These are phyloP conservation scores for Penicillium sp. DNA, from an alignment of 2,329 filamentous ascomycete genomes.

Conservation along the genomic window DNA sequence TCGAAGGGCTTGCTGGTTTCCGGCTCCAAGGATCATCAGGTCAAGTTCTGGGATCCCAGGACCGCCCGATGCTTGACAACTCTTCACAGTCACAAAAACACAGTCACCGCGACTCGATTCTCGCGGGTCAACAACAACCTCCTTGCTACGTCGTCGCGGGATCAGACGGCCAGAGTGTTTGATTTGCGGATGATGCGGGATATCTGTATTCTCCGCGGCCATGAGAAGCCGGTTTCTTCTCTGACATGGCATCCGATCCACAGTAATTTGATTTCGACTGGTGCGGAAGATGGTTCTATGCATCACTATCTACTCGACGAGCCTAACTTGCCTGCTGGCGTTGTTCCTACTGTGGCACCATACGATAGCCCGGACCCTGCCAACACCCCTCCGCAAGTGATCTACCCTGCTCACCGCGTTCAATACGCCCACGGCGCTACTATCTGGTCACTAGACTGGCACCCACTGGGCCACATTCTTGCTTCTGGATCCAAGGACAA, in stretches of 20 bases:
- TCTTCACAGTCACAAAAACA: conserved; percentile 95
- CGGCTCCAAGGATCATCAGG: conserved; percentile 93
- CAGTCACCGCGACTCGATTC: conserved; percentile 88
- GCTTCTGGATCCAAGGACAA: conserved; percentile 95
- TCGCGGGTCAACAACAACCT: conserved; percentile 81
- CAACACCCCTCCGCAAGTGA: conserved; percentile 81
- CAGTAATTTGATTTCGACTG: conserved; percentile 82
- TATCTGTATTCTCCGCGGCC: conserved; percentile 86
- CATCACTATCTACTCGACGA: conserved; percentile 96
- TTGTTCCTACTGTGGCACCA: conserved; percentile 70
- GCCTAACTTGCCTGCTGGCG: conserved; percentile 77
- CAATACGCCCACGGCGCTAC: conserved; percentile 89
- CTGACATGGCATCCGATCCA: conserved; percentile 93
- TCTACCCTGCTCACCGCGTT: conserved; percentile 85
- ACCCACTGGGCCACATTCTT: conserved; percentile 91
- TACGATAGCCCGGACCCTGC: conserved; percentile 81
- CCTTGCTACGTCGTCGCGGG: conserved; percentile 87
- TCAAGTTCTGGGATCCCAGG: conserved; percentile 98
- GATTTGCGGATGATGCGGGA: conserved; percentile 98
- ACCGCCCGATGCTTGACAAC: conserved; percentile 88
- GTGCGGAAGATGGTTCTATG: conserved; percentile 84
- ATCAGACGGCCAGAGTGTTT: conserved; percentile 90
- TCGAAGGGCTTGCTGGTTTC: conserved; percentile 92
- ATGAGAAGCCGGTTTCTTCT: conserved; percentile 94
- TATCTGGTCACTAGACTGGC: conserved; percentile 98